Conservation (phyloP, 768 basidiomycete genomes). For the Nevesoporus exiguus region DNA sequence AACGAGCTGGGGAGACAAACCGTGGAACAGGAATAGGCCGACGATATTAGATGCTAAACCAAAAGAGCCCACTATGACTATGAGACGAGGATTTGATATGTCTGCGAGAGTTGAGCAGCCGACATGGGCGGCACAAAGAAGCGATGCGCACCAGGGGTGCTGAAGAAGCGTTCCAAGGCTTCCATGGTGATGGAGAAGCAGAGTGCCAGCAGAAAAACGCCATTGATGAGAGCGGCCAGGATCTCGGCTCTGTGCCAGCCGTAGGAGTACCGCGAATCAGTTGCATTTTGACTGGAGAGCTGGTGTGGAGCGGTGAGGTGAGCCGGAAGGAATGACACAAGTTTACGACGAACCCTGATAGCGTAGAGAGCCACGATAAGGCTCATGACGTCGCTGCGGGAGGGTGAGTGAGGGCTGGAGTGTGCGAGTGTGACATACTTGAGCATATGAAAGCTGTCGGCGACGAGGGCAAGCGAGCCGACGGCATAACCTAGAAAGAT, state of each 20-base stretch:
- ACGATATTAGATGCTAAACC: constrained; percentile 91
- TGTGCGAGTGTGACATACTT: constrained; percentile 54
- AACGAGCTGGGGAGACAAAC: constrained; percentile 38
- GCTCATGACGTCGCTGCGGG: constrained; percentile 89
- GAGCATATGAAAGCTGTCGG: constrained; percentile 98
- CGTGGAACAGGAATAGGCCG: constrained; percentile 93
- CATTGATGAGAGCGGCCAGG: constrained; percentile 91
- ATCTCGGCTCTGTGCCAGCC: constrained; percentile 99
- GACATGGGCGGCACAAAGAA: constrained; percentile 2
- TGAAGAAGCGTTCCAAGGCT: constrained; percentile 88
- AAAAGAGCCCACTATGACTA: constrained; percentile 86
- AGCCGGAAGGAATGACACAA: constrained; percentile 4
- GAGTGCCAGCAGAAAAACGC: constrained; percentile 93
- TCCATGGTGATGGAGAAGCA: constrained; percentile 96
- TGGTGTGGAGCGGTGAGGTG: constrained; percentile 29
- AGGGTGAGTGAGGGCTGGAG: constrained; percentile 11
- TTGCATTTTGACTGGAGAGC: constrained; percentile 59
- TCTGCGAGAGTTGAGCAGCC: constrained; percentile 44
- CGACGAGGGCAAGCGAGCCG: constrained; percentile 90
- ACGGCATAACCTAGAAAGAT: constrained; percentile 78
- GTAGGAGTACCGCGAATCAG: constrained; percentile 83
- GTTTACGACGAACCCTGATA: constrained; percentile 54
- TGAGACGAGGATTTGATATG: constrained; percentile 81
- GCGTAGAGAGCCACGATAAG: constrained; percentile 94
- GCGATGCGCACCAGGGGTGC: constrained; percentile 56